Evolutionary conservation across 2,329 filamentous ascomycete species (phyloP).

Genomic region (Penicillium hordei): DNA sequence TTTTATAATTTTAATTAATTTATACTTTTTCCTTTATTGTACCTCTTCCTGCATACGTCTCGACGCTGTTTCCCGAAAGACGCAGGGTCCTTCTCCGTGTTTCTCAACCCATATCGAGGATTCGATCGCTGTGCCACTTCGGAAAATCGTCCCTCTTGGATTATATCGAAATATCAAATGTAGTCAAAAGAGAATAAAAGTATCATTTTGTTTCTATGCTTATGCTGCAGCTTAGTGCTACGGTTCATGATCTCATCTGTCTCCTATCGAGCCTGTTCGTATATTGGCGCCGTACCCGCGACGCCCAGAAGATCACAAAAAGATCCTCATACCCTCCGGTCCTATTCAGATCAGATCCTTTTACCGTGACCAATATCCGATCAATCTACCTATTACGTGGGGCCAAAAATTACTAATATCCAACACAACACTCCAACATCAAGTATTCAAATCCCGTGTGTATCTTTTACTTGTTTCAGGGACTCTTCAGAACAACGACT

Average conservation of each 20-base stretch:
- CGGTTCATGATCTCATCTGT: slow-evolving; percentile 16
- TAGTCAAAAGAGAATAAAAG: slow-evolving; percentile 1
- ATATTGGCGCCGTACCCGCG: slow-evolving; percentile 22
- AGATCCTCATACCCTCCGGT: slow-evolving; percentile 12
- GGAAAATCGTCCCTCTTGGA: slow-evolving; percentile 17
- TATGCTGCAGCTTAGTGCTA: slow-evolving; percentile 12
- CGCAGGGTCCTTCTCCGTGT: slow-evolving; percentile 23
- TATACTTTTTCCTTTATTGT: slow-evolving; percentile 2
- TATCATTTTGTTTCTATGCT: not conserved
- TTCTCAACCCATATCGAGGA: slow-evolving; percentile 18
- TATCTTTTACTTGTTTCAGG: slow-evolving; percentile 6
- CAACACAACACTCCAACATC: not conserved
- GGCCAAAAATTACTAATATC: not conserved
- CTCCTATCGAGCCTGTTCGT: slow-evolving; percentile 6
- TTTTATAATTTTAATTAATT: slow-evolving; percentile 1
- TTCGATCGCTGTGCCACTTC: slow-evolving; percentile 24
- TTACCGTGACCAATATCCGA: not conserved
- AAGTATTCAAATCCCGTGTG: not conserved
- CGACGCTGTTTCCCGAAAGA: slow-evolving; percentile 13
- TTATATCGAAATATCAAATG: not conserved
- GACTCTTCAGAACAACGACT: not conserved
- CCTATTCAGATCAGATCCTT: slow-evolving; percentile 9
- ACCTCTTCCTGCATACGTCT: slow-evolving; percentile 1
- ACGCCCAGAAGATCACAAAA: slow-evolving; percentile 20
- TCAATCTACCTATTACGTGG: not conserved